Evolutionary conservation across 2,329 filamentous ascomycete genomes (phyloP).

Genomic region (Rutstroemia sp.): DNA sequence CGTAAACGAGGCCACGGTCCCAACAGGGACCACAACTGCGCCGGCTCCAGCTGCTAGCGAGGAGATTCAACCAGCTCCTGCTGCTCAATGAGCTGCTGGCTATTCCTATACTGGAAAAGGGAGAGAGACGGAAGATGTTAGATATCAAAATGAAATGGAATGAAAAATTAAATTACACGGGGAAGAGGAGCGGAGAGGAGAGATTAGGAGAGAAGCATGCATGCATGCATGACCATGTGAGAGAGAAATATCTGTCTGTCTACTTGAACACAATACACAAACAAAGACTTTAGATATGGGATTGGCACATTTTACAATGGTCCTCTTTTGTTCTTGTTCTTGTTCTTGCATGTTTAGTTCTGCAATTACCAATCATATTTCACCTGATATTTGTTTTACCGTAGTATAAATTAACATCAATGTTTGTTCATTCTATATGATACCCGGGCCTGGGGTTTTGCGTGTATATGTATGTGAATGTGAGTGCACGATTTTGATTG

Average conservation of each 20-base stretch:
- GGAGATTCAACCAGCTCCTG: slow-evolving; percentile 19
- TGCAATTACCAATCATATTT: background rate
- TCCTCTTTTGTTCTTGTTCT: background rate
- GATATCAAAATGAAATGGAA: background rate
- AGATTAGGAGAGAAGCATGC: background rate
- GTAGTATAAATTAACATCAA: background rate
- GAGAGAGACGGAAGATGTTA: background rate
- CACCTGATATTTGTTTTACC: background rate
- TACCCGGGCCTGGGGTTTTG: too few relatives aligned
- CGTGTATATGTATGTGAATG: too few relatives aligned
- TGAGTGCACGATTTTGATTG: too few relatives aligned
- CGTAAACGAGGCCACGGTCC: slow-evolving; percentile 19
- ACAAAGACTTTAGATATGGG: slow-evolving; percentile 5
- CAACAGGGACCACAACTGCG: slow-evolving; percentile 16
- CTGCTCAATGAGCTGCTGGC: slow-evolving; percentile 17
- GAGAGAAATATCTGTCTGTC: background rate
- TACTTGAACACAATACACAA: background rate
- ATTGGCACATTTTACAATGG: background rate
- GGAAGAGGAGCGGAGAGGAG: background rate
- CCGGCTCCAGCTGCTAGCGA: slow-evolving; percentile 14
- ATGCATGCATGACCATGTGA: background rate
- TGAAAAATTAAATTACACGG: background rate
- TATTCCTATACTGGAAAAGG: background rate
- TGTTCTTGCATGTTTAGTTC: background rate
- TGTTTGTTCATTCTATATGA: too few relatives aligned